Percentiles rank a stretch among this genome's conserved stretches.
These are phyloP conservation scores for Metschnikowia reukaufii DNA, from an alignment of 805 yeast species.

Conservation along the genomic window DNA sequence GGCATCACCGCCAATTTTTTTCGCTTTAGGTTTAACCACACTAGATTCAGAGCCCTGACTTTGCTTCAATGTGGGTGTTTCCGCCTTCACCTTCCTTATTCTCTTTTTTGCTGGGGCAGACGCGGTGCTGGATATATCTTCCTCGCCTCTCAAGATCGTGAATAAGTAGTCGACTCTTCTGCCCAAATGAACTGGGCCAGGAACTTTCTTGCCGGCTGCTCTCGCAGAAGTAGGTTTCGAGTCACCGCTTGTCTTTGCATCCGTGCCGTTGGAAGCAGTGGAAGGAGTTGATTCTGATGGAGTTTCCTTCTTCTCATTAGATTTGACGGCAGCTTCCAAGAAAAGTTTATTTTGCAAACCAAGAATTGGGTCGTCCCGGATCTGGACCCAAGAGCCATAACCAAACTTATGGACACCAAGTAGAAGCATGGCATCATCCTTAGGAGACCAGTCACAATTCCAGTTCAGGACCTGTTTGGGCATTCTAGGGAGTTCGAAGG, in stretches of 20 bases:
- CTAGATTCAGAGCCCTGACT: constrained; percentile 1
- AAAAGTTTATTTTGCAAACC: constrained; percentile 83
- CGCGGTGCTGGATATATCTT: constrained; percentile 24
- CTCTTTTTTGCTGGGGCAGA: constrained; percentile 19
- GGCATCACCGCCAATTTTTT: constrained; percentile 15
- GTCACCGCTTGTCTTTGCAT: constrained; percentile 9
- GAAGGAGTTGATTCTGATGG: background rate
- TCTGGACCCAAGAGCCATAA: constrained; percentile 91
- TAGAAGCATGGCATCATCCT: constrained; percentile 82
- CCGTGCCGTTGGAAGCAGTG: constrained; percentile 11
- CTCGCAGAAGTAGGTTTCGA: constrained; percentile 15
- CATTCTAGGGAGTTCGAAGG: constrained; percentile 57
- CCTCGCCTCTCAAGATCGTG: constrained; percentile 63
- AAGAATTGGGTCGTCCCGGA: constrained; percentile 91
- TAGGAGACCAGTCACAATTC: constrained; percentile 82
- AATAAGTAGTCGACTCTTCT: constrained; percentile 89
- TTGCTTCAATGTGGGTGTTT: constrained; percentile 6
- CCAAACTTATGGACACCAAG: constrained; percentile 92
- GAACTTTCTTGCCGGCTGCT: constrained; percentile 54
- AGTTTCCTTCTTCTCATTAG: constrained; percentile 17
- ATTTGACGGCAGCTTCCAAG: constrained; percentile 43
- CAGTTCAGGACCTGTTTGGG: constrained; percentile 88
- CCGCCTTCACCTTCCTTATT: constrained; percentile 21
- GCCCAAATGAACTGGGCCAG: constrained; percentile 88
- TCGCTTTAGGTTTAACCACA: constrained; percentile 7